Conservation (phyloP, 1,284 basidiomycete genomes). For the Cystobasidiaceae sp. region DNA sequence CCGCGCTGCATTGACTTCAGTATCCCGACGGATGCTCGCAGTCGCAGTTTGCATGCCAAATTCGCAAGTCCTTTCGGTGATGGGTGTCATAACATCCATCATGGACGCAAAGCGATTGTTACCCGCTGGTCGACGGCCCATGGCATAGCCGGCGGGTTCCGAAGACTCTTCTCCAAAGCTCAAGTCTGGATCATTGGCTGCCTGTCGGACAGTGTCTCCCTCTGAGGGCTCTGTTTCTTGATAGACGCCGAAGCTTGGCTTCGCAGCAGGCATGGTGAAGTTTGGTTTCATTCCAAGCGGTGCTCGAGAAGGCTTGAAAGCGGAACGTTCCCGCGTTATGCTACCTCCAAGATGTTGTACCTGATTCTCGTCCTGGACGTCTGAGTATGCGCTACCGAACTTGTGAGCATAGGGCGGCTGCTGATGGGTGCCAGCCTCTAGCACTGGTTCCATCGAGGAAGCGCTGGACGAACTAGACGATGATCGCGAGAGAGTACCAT, state of each 20-base stretch:
- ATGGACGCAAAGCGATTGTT: slow-evolving; percentile 36
- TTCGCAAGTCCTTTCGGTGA: slow-evolving; percentile 85
- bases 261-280: slow-evolving; percentile 1
- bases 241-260: slow-evolving; percentile 43
- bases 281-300: slow-evolving; percentile 34
- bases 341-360: slow-evolving; percentile 12
- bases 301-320: slow-evolving; percentile 32
- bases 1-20: too few relatives aligned
- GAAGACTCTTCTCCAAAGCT: not conserved
- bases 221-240: too few relatives aligned
- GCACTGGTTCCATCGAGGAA: slow-evolving; percentile 23
- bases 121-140: slow-evolving; percentile 15
- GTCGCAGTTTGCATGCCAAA: slow-evolving; percentile 46
- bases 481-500: slow-evolving; percentile 7
- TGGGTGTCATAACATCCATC: slow-evolving; percentile 78
- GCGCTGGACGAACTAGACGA: slow-evolving; percentile 18
- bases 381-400: slow-evolving; percentile 32
- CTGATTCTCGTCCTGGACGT: slow-evolving; percentile 8
- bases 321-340: slow-evolving; percentile 33
- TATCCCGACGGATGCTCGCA: too few relatives aligned
- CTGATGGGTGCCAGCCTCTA: not conserved
- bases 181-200: not conserved
- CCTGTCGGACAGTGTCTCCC: slow-evolving; percentile 9
- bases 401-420: not conserved
- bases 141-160: not conserved